Evolutionary conservation across 768 basidiomycete genomes (phyloP).

Genomic region (Suillus plorans): DNA sequence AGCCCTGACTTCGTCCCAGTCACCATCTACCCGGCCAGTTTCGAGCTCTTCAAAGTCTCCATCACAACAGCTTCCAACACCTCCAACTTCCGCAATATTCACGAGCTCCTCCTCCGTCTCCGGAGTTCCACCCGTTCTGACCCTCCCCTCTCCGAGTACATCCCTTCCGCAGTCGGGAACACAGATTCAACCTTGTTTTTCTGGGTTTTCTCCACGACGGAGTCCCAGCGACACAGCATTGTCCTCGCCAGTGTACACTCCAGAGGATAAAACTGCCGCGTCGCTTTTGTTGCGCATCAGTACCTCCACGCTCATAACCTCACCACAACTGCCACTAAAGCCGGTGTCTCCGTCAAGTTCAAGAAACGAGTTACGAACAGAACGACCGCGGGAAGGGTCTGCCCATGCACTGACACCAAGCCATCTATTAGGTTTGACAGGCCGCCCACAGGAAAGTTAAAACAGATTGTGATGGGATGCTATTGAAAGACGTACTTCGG

Average conservation of each 20-base stretch:
- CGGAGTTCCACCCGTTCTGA: constrained; percentile 41
- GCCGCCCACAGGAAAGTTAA: constrained; percentile 3
- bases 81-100: constrained; percentile 55
- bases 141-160: constrained; percentile 35
- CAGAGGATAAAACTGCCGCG: constrained; percentile 72
- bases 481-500: not conserved
- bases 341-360: not conserved
- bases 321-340: constrained; percentile 13
- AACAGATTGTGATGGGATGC: not conserved
- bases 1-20: constrained; percentile 34
- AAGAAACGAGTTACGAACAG: too few relatives aligned
- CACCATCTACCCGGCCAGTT: constrained; percentile 32
- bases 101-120: constrained; percentile 35
- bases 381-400: not conserved
- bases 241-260: constrained; percentile 30
- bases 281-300: constrained; percentile 66
- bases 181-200: constrained; percentile 23
- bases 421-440: constrained; percentile 21
- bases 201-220: constrained; percentile 20
- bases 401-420: constrained; percentile 26
- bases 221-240: constrained; percentile 21
- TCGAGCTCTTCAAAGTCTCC: constrained; percentile 10
- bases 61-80: constrained; percentile 48
- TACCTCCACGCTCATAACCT: constrained; percentile 31
- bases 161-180: constrained; percentile 11